Evolutionary conservation across 495 filamentous ascomycete genomes (phyloP).

Genomic region (Xylaria grammica): DNA sequence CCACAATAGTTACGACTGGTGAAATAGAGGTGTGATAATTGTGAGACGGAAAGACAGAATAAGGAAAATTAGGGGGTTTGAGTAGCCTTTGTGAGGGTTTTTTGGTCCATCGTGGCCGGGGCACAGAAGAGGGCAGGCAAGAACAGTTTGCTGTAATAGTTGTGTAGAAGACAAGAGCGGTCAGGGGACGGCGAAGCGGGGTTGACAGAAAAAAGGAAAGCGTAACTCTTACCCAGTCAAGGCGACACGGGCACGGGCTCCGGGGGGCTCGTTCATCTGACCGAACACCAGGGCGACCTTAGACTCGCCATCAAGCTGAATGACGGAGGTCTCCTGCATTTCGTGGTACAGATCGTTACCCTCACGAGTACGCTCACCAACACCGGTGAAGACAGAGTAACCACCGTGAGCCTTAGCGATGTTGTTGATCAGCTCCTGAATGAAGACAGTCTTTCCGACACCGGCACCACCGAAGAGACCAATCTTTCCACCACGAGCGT

Average conservation of each 20-base stretch:
- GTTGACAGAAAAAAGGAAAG: slow-evolving; percentile 27
- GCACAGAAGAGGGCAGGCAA: too few species aligned
- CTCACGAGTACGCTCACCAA: slow-evolving; percentile 99
- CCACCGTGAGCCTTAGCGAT: slow-evolving; percentile 99
- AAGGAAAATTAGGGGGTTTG: not conserved
- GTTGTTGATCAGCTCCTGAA: slow-evolving; percentile 99
- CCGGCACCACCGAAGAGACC: slow-evolving; percentile 99
- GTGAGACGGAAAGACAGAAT: not conserved
- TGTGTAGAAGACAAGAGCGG: not conserved
- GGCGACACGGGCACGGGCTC: slow-evolving; percentile 99
- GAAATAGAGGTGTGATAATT: not conserved
- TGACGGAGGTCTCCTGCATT: slow-evolving; percentile 99
- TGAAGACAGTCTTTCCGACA: slow-evolving; percentile 99
- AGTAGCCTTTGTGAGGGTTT: too few species aligned
- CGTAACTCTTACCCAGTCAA: slow-evolving; percentile 68
- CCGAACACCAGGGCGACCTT: slow-evolving; percentile 99
- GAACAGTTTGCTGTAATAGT: too few species aligned
- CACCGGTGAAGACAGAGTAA: slow-evolving; percentile 99
- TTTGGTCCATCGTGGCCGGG: too few species aligned
- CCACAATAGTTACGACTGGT: not conserved
- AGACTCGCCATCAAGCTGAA: slow-evolving; percentile 97
- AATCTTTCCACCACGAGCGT: slow-evolving; percentile 99
- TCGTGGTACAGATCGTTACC: slow-evolving; percentile 99
- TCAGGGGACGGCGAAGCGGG: slow-evolving; percentile 2
- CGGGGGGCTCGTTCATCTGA: slow-evolving; percentile 99